Evolutionary conservation across 176 grass and related monocot genomes (phyloP).

Genomic region (Bolboschoenus planiculmis): DNA sequence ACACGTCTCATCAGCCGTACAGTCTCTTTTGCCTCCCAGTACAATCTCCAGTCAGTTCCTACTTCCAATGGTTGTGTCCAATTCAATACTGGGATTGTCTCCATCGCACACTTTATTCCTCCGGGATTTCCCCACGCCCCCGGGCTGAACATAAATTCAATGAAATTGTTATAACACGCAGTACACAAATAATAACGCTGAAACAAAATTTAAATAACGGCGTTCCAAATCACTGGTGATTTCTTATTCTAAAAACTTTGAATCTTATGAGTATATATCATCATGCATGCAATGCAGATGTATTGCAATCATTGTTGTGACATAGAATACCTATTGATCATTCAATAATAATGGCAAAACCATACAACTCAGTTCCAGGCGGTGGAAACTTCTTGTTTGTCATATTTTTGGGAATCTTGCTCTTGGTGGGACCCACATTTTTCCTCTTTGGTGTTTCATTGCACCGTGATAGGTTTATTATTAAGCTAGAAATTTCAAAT

Average conservation of each 20-base stretch:
- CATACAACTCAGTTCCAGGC: neutral
- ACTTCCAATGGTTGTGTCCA: conserved; percentile 30
- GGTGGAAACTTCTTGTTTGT: neutral
- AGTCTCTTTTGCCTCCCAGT: conserved; percentile 36
- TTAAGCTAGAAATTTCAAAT: neutral
- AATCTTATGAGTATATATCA: neutral
- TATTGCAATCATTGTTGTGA: neutral
- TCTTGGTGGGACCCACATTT: neutral
- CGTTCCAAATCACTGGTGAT: neutral
- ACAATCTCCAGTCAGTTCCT: conserved; percentile 68
- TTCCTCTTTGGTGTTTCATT: neutral
- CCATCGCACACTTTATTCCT: conserved; percentile 91
- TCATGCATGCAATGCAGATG: neutral
- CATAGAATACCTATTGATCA: neutral
- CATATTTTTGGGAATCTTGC: neutral
- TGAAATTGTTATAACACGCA: neutral
- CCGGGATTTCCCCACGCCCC: conserved; percentile 72
- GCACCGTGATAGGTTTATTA: conserved; percentile 1
- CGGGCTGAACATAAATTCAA: conserved; percentile 31
- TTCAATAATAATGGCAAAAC: neutral
- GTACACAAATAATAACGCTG: too few relatives aligned
- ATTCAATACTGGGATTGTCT: conserved; percentile 56
- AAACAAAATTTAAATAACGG: too few relatives aligned
- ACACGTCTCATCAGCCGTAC: conserved; percentile 28
- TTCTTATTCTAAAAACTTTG: neutral